Evolutionary conservation across 345 rosid species (phyloP).

Genomic region (Angophora floribunda): DNA sequence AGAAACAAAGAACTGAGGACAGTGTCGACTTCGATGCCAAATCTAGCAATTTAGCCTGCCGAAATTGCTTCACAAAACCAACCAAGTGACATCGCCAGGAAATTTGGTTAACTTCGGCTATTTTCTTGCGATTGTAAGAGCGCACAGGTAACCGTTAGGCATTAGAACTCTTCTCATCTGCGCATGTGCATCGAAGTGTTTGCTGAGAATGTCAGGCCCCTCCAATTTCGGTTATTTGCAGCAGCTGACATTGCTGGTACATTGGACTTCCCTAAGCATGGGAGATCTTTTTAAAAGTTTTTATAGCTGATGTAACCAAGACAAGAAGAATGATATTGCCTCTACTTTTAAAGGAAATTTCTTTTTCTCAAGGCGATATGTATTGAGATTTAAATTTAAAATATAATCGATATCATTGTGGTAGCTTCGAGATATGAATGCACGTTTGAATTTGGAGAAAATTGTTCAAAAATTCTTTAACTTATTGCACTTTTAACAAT

Average conservation of each 20-base stretch:
- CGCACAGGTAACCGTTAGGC: not conserved
- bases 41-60: not conserved
- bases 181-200: not conserved
- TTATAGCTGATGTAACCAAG: not conserved
- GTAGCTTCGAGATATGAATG: not conserved
- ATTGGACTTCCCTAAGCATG: not conserved
- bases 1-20: not conserved
- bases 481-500: not conserved
- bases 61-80: not conserved
- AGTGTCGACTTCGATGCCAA: not conserved
- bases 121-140: not conserved
- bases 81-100: not conserved
- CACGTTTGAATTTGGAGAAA: not conserved
- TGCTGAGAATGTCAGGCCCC: not conserved
- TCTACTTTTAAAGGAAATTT: not conserved
- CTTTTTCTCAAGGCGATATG: not conserved
- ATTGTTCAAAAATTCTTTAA: not conserved
- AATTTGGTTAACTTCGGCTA: not conserved
- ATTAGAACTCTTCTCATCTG: not conserved
- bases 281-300: not conserved
- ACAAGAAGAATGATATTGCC: not conserved
- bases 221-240: not conserved
- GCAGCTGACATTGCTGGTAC: not conserved
- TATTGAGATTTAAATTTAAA: not conserved
- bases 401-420: not conserved